These are phyloP conservation scores for Anisodus tanguticus DNA, from an alignment of 257 asterid species.

Conservation along the genomic window DNA sequence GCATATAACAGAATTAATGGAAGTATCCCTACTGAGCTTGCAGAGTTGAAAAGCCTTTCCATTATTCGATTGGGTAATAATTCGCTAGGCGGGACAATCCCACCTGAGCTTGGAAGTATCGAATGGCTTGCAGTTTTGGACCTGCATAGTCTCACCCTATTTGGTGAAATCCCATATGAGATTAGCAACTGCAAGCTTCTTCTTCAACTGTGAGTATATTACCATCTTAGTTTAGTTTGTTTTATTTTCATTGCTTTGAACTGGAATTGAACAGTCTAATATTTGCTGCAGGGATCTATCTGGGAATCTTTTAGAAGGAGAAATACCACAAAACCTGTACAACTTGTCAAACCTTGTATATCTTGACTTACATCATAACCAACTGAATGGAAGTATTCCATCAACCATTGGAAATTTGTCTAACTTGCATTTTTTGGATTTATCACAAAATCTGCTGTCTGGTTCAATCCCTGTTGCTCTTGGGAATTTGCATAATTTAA, in stretches of 20 bases:
- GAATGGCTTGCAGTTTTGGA: constrained; percentile 91
- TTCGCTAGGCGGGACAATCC: constrained; percentile 67
- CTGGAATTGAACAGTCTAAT: constrained; percentile 19
- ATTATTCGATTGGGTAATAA: constrained; percentile 71
- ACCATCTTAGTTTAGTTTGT: not conserved
- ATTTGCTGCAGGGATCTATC: constrained; percentile 74
- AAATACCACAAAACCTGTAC: constrained; percentile 59
- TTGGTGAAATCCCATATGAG: constrained; percentile 72
- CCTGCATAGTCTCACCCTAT: constrained; percentile 63
- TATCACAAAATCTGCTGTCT: constrained; percentile 64
- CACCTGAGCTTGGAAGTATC: constrained; percentile 63
- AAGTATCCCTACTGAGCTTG: constrained; percentile 65
- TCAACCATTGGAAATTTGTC: constrained; percentile 62
- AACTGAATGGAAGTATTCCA: constrained; percentile 70
- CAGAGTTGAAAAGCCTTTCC: constrained; percentile 59
- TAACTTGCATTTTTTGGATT: constrained; percentile 63
- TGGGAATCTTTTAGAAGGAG: constrained; percentile 66
- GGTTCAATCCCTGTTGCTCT: constrained; percentile 68
- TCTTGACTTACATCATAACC: constrained; percentile 79
- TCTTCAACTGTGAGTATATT: constrained; percentile 78
- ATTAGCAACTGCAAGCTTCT: constrained; percentile 78
- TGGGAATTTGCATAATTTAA: constrained; percentile 57
- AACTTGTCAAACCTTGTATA: constrained; percentile 67
- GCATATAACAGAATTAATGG: constrained; percentile 73
- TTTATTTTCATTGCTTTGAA: not conserved